phyloP scores from a whole-genome alignment of 163 green algal genomes.

The Chloromonas sp. region DNA sequence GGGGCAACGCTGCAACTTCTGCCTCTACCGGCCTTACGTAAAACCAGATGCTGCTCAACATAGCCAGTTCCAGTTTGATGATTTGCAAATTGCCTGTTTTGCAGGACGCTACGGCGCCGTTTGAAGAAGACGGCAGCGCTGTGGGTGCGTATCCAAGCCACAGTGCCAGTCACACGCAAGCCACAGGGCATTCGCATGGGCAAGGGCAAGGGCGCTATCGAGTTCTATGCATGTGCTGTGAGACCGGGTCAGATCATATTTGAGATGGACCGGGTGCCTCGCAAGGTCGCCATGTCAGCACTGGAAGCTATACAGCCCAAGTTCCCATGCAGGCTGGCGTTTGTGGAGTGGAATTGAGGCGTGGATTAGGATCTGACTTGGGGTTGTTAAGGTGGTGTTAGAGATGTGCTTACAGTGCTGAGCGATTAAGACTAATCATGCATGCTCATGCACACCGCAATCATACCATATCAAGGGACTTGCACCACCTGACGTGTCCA shows the following conservation, averaged over 20 bases:
- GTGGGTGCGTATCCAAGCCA: constrained; percentile 46
- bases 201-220: constrained; percentile 57
- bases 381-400: too few species aligned
- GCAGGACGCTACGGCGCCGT: constrained; percentile 39
- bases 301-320: constrained; percentile 35
- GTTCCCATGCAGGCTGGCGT: constrained; percentile 42
- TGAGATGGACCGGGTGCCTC: constrained; percentile 50
- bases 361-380: too few species aligned
- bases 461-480: too few species aligned
- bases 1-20: too few species aligned
- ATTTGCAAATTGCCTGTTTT: too few species aligned
- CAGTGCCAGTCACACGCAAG: constrained; percentile 52
- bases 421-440: too few species aligned
- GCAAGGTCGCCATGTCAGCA: constrained; percentile 4
- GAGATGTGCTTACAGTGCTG: too few species aligned
- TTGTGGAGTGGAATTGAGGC: constrained; percentile 34
- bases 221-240: constrained; percentile 38
- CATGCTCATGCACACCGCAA: too few species aligned
- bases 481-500: too few species aligned
- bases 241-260: constrained; percentile 54
- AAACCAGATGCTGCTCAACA: too few species aligned
- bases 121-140: constrained; percentile 47
- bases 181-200: constrained; percentile 51
- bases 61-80: too few species aligned
- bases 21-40: too few species aligned